Base-by-base conservation (phyloP, 192 early-diverging fungal genomes). In the Linderina pennispora region DNA sequence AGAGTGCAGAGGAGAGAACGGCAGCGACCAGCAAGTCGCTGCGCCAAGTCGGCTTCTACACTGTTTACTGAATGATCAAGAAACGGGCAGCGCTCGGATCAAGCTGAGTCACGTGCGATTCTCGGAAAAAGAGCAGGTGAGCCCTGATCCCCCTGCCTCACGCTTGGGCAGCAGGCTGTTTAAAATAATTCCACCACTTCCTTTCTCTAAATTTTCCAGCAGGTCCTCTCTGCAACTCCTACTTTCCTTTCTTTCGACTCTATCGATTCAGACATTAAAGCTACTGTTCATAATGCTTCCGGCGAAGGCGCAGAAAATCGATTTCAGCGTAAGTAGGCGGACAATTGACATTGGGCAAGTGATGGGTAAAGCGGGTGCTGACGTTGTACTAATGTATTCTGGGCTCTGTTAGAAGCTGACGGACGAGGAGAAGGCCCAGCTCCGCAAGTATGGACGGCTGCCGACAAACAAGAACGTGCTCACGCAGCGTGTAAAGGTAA, bases 361-460 rank as follows among this genome's bases (percentile, higher is more conserved):
- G n/a, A n/a, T n/a, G n/a, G n/a, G n/a, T n/a, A n/a, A n/a, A n/a
- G n/a, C n/a, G n/a, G n/a, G n/a, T n/a, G n/a, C n/a, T n/a, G n/a
- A n/a, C n/a, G n/a, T n/a, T n/a, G n/a, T n/a, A n/a, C n/a, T n/a
- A n/a, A n/a, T n/a, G n/a, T n/a, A n/a, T n/a, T n/a, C n/a, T n/a
- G n/a, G n/a, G n/a, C n/a, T n/a, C n/a, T n/a, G n/a, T 10, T 48
- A 91, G 85, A 78, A 76, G 63, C 57, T 91, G 46, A 78, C 63
- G 19, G 77, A 77, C 23, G 85, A 95, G 62, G 90, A 92, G 37
- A 59, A 76, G 49, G 78, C 78, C 40, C 65, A 87, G 43, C 87
- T 87, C 62, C 74, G 82, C 40, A 84, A 90, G 70, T 95, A 95
- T 50, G 89, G 89, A 15, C 80, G 82, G 42, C 74, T 92, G 9